A percentile compares a stretch with the other conserved stretches of the same genome.
Conservation (phyloP, 148 eudicot genomes). For the Salicornia ramosissima region DNA sequence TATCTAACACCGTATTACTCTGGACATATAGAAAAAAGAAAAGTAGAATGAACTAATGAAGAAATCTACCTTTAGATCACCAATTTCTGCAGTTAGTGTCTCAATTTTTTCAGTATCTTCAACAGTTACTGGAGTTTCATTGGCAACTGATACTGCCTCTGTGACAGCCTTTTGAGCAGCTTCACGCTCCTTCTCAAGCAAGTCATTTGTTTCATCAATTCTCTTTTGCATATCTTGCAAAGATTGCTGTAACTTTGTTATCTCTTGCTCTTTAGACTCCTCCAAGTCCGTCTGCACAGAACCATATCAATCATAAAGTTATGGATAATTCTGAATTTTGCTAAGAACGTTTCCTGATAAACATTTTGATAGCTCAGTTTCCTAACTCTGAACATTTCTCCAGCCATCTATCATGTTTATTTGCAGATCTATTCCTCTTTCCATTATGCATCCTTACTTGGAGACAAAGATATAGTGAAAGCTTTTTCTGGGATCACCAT, state of each 20-base stretch:
- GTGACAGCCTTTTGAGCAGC: slow-evolving; percentile 54
- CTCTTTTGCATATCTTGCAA: slow-evolving; percentile 59
- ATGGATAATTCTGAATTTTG: no score
- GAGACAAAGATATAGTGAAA: no score
- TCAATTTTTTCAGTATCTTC: slow-evolving; percentile 68
- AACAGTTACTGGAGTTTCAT: slow-evolving; percentile 65
- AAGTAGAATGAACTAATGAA: neutral
- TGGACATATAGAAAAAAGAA: slow-evolving; percentile 1
- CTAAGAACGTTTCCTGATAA: neutral
- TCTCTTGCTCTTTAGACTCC: slow-evolving; percentile 74
- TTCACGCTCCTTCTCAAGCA: slow-evolving; percentile 59
- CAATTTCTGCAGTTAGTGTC: slow-evolving; percentile 59
- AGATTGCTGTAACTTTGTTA: slow-evolving; percentile 57
- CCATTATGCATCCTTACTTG: no score
- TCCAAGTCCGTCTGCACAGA: slow-evolving; percentile 71
- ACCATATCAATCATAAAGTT: neutral
- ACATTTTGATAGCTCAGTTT: neutral
- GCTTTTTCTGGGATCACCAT: no score
- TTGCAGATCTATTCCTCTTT: no score
- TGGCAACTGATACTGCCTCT: slow-evolving; percentile 47
- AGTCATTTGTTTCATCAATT: slow-evolving; percentile 55
- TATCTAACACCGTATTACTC: no score
- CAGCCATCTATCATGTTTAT: no score
- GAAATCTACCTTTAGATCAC: slow-evolving; percentile 60
- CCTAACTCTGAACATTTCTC: no score